phyloP scores from a whole-genome alignment of 2,329 filamentous ascomycete species.

The Zymoseptoria passerinii region DNA sequence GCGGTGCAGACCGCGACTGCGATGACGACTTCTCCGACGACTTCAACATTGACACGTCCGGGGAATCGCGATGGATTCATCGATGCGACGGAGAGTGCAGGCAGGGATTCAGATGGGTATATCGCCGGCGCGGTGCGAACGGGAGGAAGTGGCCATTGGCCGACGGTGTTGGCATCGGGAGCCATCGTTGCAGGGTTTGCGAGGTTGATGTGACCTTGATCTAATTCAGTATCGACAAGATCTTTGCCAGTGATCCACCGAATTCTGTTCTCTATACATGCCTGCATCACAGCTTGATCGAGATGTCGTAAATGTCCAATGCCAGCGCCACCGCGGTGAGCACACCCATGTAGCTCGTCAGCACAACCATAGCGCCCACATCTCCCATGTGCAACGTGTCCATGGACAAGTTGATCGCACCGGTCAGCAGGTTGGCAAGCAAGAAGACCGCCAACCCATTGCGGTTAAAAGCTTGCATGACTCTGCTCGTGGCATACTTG shows the following conservation, averaged over 20 bases:
- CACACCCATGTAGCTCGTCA: slow-evolving; percentile 62
- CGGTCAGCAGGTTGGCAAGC: slow-evolving; percentile 80
- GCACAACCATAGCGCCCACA: slow-evolving; percentile 59
- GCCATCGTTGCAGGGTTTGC: background rate
- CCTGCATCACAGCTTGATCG: slow-evolving; percentile 55
- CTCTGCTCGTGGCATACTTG: slow-evolving; percentile 63
- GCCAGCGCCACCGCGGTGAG: slow-evolving; percentile 60
- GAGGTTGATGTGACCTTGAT: background rate
- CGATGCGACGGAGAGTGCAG: slow-evolving; percentile 3
- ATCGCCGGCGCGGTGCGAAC: background rate
- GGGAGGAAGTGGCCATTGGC: background rate
- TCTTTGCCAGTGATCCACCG: background rate
- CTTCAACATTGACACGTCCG: background rate
- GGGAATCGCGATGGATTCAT: slow-evolving; percentile 10
- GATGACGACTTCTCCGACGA: background rate
- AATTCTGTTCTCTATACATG: background rate
- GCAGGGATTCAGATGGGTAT: background rate
- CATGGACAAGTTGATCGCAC: slow-evolving; percentile 77
- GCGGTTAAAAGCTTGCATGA: slow-evolving; percentile 78
- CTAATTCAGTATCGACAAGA: background rate
- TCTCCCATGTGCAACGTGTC: slow-evolving; percentile 67
- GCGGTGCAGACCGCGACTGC: slow-evolving; percentile 1
- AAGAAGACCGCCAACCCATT: slow-evolving; percentile 83
- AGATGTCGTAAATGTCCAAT: slow-evolving; percentile 58
- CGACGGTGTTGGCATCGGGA: background rate